Evolutionary conservation across 176 grass and related monocot species (phyloP).

Genomic region (Sorghum bicolor): DNA sequence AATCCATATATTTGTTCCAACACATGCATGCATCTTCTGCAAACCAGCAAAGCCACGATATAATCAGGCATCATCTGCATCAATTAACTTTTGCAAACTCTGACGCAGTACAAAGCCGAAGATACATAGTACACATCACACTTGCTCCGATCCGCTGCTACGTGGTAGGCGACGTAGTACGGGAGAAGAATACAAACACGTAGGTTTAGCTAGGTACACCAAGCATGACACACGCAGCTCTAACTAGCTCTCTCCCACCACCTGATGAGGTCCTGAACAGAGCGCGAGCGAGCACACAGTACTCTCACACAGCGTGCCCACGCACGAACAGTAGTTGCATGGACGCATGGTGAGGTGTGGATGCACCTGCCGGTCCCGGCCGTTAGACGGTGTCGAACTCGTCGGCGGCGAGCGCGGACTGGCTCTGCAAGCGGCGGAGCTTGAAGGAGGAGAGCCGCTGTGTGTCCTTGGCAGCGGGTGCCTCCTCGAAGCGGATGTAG

Average conservation of each 20-base stretch:
- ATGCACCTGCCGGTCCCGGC: background rate
- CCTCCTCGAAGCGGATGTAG: constrained; percentile 65
- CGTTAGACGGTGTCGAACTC: constrained; percentile 46
- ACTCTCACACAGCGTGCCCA: too few relatives aligned
- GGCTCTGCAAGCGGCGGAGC: constrained; percentile 88
- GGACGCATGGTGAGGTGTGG: too few relatives aligned
- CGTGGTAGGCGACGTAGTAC: background rate
- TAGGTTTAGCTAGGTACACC: background rate
- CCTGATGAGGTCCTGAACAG: background rate
- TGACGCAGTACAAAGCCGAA: constrained; percentile 23
- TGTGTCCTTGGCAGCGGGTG: constrained; percentile 10
- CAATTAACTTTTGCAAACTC: background rate
- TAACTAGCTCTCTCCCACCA: too few relatives aligned
- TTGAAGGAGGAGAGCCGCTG: constrained; percentile 86
- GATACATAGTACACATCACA: background rate
- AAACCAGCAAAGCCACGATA: background rate
- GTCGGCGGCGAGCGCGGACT: constrained; percentile 38
- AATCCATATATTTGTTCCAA: background rate
- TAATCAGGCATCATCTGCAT: constrained; percentile 8
- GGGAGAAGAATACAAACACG: too few relatives aligned
- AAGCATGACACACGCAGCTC: too few relatives aligned
- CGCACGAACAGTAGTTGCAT: background rate
- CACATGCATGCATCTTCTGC: background rate
- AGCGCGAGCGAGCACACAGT: background rate
- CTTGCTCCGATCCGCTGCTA: background rate